phyloP scores from a whole-genome alignment of 2,329 filamentous ascomycete genomes.

The Chrysoporthe cubensis region DNA sequence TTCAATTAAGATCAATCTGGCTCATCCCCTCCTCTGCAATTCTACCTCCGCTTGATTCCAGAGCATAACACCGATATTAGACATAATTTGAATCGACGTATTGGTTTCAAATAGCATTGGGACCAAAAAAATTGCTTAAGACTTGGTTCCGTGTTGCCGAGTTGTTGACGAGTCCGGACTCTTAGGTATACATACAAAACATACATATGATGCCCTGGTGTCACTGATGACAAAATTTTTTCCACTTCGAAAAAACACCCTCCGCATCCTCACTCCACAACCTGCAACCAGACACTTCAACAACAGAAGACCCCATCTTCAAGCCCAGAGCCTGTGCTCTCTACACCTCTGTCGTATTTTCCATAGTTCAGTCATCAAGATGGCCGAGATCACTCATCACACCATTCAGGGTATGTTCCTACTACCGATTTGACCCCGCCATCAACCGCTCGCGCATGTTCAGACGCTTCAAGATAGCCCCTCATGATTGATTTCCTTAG shows the following conservation, averaged over 20 bases:
- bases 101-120: neutral
- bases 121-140: neutral
- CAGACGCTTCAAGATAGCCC: neutral
- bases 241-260: neutral
- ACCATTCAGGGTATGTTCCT: slow-evolving; percentile 58
- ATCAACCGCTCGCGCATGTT: slow-evolving; percentile 1
- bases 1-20: neutral
- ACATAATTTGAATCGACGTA: neutral
- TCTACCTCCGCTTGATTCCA: neutral
- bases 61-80: neutral
- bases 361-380: slow-evolving; percentile 32
- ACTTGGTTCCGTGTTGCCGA: neutral
- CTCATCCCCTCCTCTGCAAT: neutral
- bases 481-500: neutral
- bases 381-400: slow-evolving; percentile 60
- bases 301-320: neutral
- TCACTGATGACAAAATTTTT: slow-evolving; percentile 14
- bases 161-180: neutral
- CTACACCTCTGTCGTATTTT: neutral
- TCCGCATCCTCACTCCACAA: neutral
- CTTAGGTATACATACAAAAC: neutral
- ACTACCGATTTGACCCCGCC: slow-evolving; percentile 33
- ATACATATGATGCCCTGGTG: neutral
- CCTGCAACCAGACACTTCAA: neutral
- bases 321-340: neutral